Conservation (phyloP, 106 monocot genomes). For the Platanthera guangdongensis region DNA sequence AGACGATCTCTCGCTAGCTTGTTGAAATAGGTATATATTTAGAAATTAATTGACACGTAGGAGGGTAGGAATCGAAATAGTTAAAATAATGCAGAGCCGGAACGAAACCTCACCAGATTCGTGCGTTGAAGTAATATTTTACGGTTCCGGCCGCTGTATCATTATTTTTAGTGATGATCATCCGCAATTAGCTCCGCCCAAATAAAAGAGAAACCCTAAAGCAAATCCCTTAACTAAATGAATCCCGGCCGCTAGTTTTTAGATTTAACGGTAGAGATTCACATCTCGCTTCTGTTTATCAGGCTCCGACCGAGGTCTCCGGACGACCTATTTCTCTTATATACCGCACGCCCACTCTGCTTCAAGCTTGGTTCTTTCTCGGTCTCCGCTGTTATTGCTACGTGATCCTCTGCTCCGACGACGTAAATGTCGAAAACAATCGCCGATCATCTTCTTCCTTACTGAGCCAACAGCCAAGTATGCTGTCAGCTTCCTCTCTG, state of each 20-base stretch:
- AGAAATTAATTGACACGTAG: not conserved
- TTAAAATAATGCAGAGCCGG: not conserved
- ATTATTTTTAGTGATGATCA: not conserved
- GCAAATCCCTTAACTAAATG: not conserved
- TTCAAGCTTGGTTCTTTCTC: not conserved
- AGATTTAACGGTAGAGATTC: not conserved
- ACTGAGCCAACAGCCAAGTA: not conserved
- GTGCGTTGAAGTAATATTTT: not conserved
- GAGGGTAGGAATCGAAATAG: not conserved
- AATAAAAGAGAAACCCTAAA: constrained; percentile 6
- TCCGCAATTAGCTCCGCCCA: constrained; percentile 1
- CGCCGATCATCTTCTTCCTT: constrained; percentile 3
- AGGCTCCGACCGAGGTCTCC: constrained; percentile 2
- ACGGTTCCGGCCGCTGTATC: not conserved
- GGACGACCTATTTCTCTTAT: not conserved
- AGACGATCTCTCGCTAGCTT: not conserved
- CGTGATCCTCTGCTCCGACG: not conserved
- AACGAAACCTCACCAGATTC: not conserved
- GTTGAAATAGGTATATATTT: not conserved
- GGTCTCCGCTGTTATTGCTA: not conserved
- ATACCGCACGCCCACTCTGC: not conserved
- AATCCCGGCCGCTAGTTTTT: not conserved
- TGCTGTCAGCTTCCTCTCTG: not conserved
- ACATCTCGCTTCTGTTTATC: not conserved
- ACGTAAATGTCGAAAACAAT: constrained; percentile 5